Evolutionary conservation across 371 early-diverging fungal genomes (phyloP).

Genomic region (Modicella reniformis): DNA sequence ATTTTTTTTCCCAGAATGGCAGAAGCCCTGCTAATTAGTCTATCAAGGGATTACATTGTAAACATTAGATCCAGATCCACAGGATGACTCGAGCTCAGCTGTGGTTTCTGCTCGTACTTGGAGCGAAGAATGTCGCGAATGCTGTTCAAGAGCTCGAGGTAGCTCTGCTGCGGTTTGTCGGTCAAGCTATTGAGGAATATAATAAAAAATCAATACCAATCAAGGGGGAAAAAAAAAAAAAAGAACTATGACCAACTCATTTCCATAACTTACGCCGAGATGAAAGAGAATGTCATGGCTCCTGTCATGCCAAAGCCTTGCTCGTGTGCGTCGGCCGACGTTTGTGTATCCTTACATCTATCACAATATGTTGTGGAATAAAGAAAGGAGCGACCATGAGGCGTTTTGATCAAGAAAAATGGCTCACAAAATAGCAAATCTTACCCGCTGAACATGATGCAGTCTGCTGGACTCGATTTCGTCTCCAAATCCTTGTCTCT

Average conservation of each 20-base stretch:
- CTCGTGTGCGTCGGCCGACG: conserved; percentile 83
- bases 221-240: too few species aligned
- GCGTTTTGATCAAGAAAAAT: background rate
- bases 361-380: too few species aligned
- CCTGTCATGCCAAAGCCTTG: conserved; percentile 75
- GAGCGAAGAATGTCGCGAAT: conserved; percentile 74
- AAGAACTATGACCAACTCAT: too few species aligned
- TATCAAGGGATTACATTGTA: conserved; percentile 72
- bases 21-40: too few species aligned
- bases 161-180: conserved; percentile 71
- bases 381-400: conserved; percentile 6
- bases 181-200: conserved; percentile 56
- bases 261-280: conserved; percentile 59
- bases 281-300: conserved; percentile 90
- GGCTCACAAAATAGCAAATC: conserved; percentile 2
- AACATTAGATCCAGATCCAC: conserved; percentile 81
- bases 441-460: conserved; percentile 86
- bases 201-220: background rate
- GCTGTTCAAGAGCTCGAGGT: conserved; percentile 77
- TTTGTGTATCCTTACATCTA: conserved; percentile 90
- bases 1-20: too few species aligned
- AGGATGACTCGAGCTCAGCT: conserved; percentile 80
- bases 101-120: conserved; percentile 85
- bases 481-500: conserved; percentile 57
- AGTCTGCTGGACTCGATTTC: conserved; percentile 78